A percentile compares a stretch with the other conserved stretches of the same genome.
These are phyloP conservation scores for Circinella umbellata DNA, from an alignment of 371 early-diverging fungal genomes.

Conservation along the genomic window DNA sequence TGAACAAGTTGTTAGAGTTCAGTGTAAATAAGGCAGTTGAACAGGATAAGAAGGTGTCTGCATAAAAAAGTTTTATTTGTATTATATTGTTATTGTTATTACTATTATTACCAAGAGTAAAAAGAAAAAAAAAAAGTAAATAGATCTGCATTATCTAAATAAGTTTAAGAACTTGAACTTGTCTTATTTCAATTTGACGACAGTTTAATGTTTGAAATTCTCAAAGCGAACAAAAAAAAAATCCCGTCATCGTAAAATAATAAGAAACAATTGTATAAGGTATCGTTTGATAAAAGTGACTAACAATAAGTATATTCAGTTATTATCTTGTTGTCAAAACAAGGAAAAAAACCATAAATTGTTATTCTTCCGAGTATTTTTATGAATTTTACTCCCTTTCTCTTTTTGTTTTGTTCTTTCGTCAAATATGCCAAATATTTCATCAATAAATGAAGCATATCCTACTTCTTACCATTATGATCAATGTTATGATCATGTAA, in stretches of 20 bases:
- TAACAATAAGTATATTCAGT: not conserved
- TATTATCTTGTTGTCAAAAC: not conserved
- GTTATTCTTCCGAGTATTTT: slow-evolving; percentile 2
- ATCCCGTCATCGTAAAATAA: no score
- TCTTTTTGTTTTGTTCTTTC: not conserved
- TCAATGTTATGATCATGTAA: no score
- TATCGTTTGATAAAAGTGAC: no score
- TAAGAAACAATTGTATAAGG: not conserved
- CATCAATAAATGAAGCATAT: not conserved
- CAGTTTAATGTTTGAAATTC: no score
- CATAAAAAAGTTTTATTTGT: slow-evolving; percentile 5
- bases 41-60: slow-evolving; percentile 51
- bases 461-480: no score
- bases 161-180: not conserved
- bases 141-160: not conserved
- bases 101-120: no score
- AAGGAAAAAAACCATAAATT: not conserved
- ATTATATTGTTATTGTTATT: not conserved
- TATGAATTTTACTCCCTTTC: not conserved
- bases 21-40: slow-evolving; percentile 44
- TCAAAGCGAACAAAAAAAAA: no score
- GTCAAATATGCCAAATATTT: not conserved
- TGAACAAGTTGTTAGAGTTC: slow-evolving; percentile 72
- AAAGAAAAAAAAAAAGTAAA: not conserved
- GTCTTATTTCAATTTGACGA: no score